Percentiles rank a stretch among this genome's conserved stretches.
Evolutionary conservation across 2,329 filamentous ascomycete genomes (phyloP).

Genomic region (Lasiodiplodia citricola): DNA sequence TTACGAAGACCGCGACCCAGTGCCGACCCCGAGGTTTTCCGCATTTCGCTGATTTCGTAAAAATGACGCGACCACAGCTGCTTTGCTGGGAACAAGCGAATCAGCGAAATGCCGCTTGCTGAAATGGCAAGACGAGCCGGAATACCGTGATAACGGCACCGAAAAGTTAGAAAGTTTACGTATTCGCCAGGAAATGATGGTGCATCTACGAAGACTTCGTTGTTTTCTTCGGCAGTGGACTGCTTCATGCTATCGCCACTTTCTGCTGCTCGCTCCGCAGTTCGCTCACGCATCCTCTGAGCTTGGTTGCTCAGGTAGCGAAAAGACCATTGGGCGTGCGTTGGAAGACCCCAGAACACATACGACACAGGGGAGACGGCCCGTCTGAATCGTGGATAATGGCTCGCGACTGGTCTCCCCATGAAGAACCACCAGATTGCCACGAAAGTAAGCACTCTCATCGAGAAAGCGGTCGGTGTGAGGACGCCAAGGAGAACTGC

Average conservation of each 20-base stretch:
- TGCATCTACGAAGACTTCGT: slow-evolving; percentile 5
- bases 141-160: slow-evolving; percentile 30
- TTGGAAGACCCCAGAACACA: slow-evolving; percentile 48
- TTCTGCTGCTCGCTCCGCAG: slow-evolving; percentile 28
- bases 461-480: slow-evolving; percentile 41
- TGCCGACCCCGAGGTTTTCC: slow-evolving; percentile 31
- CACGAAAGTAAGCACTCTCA: slow-evolving; percentile 44
- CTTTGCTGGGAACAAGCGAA: slow-evolving; percentile 11
- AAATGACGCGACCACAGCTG: slow-evolving; percentile 35
- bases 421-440: slow-evolving; percentile 44
- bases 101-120: slow-evolving; percentile 34
- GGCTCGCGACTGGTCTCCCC: slow-evolving; percentile 42
- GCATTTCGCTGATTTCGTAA: slow-evolving; percentile 36
- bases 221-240: neutral
- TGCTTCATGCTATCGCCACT: neutral
- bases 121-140: slow-evolving; percentile 35
- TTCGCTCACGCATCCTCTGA: slow-evolving; percentile 33
- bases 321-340: slow-evolving; percentile 42
- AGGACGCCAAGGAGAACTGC: slow-evolving; percentile 40
- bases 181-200: slow-evolving; percentile 24
- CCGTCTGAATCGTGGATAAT: slow-evolving; percentile 44
- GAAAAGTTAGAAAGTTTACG: slow-evolving; percentile 34
- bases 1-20: slow-evolving; percentile 9
- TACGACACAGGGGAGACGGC: slow-evolving; percentile 43
- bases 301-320: slow-evolving; percentile 38